Base-by-base conservation (phyloP, 345 rosid species). In the Melaleuca alternifolia region DNA sequence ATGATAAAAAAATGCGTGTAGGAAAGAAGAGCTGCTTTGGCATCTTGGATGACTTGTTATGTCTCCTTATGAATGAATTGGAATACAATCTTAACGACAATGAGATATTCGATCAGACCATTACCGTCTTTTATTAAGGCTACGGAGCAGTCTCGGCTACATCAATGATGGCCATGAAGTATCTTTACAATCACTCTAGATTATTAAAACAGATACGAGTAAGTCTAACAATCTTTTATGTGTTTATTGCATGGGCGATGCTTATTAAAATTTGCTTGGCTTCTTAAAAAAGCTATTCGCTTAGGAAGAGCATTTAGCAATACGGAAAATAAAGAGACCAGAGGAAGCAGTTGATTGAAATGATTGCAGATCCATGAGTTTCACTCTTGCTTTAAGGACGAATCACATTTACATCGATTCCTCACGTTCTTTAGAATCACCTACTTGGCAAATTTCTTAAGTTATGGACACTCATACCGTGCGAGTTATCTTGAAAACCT, bases 131-230 rank as follows among this genome's bases (percentile, higher is more conserved):
- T 85, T 92, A 94, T 87, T 94, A 97, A 16, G 95, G 98, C 57
- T 94, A 91, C 83, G 98, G 95, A 86, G 95, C 96, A 50, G 95
- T 94, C 44, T 96, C 97, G 26, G 94, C 96, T 50, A 95, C 97
- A 30, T 91, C 97, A 3, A 96, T 95, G 98, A 96, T 94, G 99
- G 96, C 96, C 54, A 89, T 96, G 83, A 96, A 95, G 93, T 96
- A 95, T 85, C 93, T 94, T 24, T 96, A 95, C 87, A 96, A 95
- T 90, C 94, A 94, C 75, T 97, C 96, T 13, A 85, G 53, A 76
- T 95, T 92, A 87, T 96, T 95, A 84, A 89, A 92, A 87, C 93
- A 93, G 91, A 85, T 95, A 23, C 92, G 46, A 30, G 84, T 52
- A 50, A 41, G 41, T 30, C 10, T 13, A 11, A 10, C 5, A 28